These are phyloP conservation scores for Metrosideros polymorpha DNA, from an alignment of 441 rosid species.

Conservation along the genomic window DNA sequence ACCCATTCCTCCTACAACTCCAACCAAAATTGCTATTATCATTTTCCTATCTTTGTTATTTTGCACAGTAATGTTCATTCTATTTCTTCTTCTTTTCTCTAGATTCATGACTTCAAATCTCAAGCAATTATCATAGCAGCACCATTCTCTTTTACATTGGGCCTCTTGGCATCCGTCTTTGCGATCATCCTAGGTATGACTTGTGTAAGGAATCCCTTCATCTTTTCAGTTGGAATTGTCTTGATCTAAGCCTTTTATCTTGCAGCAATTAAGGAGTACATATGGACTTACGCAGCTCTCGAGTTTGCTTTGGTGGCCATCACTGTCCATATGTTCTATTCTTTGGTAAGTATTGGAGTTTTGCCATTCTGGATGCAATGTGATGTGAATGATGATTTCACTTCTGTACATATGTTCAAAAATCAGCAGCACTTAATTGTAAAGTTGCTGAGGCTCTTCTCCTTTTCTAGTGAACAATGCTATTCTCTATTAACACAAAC, in stretches of 20 bases:
- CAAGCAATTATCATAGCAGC: slow-evolving; percentile 68
- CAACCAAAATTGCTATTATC: background rate
- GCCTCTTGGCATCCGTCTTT: slow-evolving; percentile 66
- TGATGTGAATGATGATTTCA: background rate
- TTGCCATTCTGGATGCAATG: background rate
- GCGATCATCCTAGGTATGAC: slow-evolving; percentile 60
- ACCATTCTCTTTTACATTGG: slow-evolving; percentile 75
- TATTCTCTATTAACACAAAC: background rate
- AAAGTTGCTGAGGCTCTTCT: background rate
- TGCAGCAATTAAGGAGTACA: slow-evolving; percentile 85
- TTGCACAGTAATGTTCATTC: background rate
- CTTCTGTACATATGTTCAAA: background rate
- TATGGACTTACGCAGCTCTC: slow-evolving; percentile 95
- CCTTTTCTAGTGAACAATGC: background rate
- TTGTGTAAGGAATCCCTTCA: background rate
- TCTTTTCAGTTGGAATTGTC: background rate
- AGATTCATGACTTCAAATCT: slow-evolving; percentile 57
- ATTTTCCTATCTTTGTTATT: background rate
- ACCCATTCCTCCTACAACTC: background rate
- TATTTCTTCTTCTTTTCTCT: slow-evolving; percentile 6
- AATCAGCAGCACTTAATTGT: background rate
- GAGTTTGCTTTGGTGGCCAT: slow-evolving; percentile 84
- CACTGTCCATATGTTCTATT: slow-evolving; percentile 48
- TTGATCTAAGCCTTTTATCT: background rate
- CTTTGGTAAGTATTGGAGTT: slow-evolving; percentile 37